Base-by-base conservation (phyloP, 306 rosid species). In the Urtica urens region DNA sequence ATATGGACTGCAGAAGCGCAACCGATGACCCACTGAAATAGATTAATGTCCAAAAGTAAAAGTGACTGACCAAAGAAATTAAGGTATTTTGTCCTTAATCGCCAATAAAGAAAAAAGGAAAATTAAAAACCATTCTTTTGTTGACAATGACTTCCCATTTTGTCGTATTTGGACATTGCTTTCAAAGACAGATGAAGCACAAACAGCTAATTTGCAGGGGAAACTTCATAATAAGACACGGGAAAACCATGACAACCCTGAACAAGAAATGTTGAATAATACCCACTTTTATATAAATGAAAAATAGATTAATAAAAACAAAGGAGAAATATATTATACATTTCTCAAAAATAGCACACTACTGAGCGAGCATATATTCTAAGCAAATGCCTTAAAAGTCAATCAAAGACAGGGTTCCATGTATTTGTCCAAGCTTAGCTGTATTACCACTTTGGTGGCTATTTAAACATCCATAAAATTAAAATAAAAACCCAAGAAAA, bases 361-460 rank as follows among this genome's bases (percentile, higher is more conserved):
- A 63, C 46, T 57, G 47, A 53, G 60, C 43, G 22, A 62, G 53
- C 51, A 60, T 28, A 44, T 58, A 39, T 49, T 64, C 40, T 45
- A 46, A 61, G 48, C 39, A 15, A 34, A 26, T 68, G 24, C 51
- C 55, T 41, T 44, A 26, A 69, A 69, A 73, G 93, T 73, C 86
- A 70, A 80, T 64, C 60, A 69, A 83, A 67, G 81, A 77, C 81
- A 79, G 46, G 74, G 70, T 79, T 72, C 71, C 65, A 70, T 70
- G 93, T 82, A 81, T 31, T 57, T 79, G 72, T 82, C 96, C 54
- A 62, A 51, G 64, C 86, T 63, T 72, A 74, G 90, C 86, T 82
- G 86, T 87, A 66, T 52, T 62, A 57, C 69, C 80, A 77, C 58
- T 79, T 68, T 67, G 62, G 73, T 65, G 73, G 52, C 67, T 70